Evolutionary conservation across 495 filamentous ascomycete genomes (phyloP), one percentile per base, ranked within the genome.

Genomic region (Trichoderma virens): DNA sequence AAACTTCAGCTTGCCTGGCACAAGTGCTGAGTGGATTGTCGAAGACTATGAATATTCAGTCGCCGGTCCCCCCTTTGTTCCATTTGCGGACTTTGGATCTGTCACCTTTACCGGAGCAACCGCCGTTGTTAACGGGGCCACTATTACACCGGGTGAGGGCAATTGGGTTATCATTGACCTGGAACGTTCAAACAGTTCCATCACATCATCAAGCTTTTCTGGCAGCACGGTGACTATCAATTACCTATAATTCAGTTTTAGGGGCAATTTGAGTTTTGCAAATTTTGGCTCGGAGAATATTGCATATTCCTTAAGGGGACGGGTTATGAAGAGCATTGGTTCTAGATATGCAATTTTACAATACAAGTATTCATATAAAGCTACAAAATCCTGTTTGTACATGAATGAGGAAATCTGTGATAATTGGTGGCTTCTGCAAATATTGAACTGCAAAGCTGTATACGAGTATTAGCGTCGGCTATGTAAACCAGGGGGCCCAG

Each of bases 21-120:
- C 72, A 60, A 86, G 87, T 67, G 85, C 81, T n/a, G 85, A 88
- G 65, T 88, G 84, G 85, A 86, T 88, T 63, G 82, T 88, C 31
- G 85, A 88, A 76, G 85, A 87, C 64, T 87, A 83, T 67, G n/a
- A n/a, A n/a, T n/a, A n/a, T n/a, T n/a, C n/a, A n/a, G 75, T 81
- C 62, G 69, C 74, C 1, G 80, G 80, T 25, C 71, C 69, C 62
- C 64, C 64, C 39, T 73, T 81, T 64, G 84, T 88, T 0, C 75
- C 79, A 5, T 74, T 88, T 67, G 83, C 77, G 18, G 72, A 86
- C 69, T 86, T 86, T 68, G 78, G 78, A 45, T 71, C 70, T 3
- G 75, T 86, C 5, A 72, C 67, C 30, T 86, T 86, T 65, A 79
- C 73, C 13, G 76, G 78, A 25, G 68, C 69, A 20, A 51, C 16